phyloP scores from a whole-genome alignment of 2,329 filamentous ascomycete species.

The Lachnellula arida region DNA sequence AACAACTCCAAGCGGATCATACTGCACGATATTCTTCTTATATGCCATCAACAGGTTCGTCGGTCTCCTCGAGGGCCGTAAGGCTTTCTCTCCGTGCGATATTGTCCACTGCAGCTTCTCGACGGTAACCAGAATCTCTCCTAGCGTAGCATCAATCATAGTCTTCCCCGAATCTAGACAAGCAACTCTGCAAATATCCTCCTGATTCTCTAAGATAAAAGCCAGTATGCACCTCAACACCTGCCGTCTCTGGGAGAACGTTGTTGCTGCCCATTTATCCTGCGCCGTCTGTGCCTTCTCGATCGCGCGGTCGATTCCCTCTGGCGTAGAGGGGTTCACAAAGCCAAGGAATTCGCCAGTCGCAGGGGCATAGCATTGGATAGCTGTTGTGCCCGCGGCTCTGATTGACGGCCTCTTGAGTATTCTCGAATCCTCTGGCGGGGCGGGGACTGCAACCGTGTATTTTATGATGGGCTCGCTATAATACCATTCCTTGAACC shows the following conservation, averaged over 20 bases:
- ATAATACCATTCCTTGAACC: constrained; percentile 20
- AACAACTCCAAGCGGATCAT: constrained; percentile 90
- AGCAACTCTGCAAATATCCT: constrained; percentile 77
- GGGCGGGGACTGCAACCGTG: constrained; percentile 56
- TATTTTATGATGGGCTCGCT: constrained; percentile 50
- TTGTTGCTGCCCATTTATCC: constrained; percentile 69
- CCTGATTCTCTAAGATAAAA: constrained; percentile 83
- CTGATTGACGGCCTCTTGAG: constrained; percentile 59
- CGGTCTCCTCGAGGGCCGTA: constrained; percentile 67
- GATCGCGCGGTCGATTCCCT: constrained; percentile 75
- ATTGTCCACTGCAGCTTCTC: constrained; percentile 97
- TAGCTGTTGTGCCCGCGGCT: constrained; percentile 58
- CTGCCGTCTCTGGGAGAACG: constrained; percentile 69
- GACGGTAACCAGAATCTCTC: constrained; percentile 87
- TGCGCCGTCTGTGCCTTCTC: constrained; percentile 72
- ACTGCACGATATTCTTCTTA: constrained; percentile 85
- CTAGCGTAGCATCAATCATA: constrained; percentile 86
- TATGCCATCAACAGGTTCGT: constrained; percentile 94
- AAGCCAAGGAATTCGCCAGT: constrained; percentile 79
- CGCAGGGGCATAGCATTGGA: constrained; percentile 85
- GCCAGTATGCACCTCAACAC: constrained; percentile 78
- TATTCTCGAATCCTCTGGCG: constrained; percentile 51
- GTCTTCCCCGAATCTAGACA: constrained; percentile 96
- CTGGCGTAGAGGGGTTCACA: constrained; percentile 70
- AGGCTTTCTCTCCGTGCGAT: constrained; percentile 77